These are phyloP conservation scores for Dendrobium nobile DNA, from an alignment of 106 monocot genomes.

Conservation along the genomic window DNA sequence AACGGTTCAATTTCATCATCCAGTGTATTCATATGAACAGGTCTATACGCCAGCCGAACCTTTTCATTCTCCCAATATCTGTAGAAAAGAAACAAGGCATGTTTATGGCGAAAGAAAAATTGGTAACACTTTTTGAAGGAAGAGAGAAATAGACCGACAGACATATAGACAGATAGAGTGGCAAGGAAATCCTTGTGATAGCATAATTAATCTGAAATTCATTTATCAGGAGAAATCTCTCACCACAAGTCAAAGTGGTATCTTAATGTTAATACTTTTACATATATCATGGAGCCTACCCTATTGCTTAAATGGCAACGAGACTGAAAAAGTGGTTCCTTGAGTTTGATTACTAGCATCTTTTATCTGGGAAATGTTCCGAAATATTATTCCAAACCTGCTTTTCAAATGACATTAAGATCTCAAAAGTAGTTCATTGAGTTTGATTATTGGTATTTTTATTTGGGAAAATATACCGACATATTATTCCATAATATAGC, in stretches of 20 bases:
- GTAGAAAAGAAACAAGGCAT: constrained; percentile 7
- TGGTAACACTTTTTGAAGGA: background rate
- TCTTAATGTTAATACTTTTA: no score
- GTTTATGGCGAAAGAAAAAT: background rate
- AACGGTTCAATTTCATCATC: constrained; percentile 86
- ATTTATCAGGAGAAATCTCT: background rate
- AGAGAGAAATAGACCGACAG: background rate
- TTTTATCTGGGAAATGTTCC: no score
- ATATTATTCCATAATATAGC: no score
- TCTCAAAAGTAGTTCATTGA: background rate
- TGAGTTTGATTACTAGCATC: no score
- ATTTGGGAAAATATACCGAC: no score
- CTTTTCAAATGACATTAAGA: no score
- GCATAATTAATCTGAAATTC: background rate
- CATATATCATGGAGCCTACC: no score
- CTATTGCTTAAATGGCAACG: background rate
- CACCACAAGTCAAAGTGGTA: no score
- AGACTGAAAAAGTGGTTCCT: background rate
- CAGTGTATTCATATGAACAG: constrained; percentile 90
- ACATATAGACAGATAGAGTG: background rate
- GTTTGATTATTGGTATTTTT: background rate
- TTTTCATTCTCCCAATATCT: constrained; percentile 95
- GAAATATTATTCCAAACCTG: no score
- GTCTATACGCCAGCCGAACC: constrained; percentile 73
- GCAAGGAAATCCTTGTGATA: background rate